These are phyloP conservation scores for Physaria fendleri DNA, from an alignment of 345 rosid species.

Conservation along the genomic window DNA sequence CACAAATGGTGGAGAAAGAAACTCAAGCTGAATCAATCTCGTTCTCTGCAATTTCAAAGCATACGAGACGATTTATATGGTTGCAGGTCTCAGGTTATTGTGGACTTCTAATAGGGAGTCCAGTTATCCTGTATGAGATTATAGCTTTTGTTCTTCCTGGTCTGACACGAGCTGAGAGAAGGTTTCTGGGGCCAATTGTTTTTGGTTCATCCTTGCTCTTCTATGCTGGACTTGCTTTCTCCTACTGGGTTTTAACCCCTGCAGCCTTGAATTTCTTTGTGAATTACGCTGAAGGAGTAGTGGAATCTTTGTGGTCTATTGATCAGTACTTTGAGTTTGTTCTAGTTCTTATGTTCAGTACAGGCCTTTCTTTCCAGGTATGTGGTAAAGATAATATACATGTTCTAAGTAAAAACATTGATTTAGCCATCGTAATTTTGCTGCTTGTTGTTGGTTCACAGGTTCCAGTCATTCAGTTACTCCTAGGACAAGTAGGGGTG, in stretches of 20 bases:
- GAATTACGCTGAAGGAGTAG: constrained; percentile 90
- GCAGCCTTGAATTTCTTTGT: constrained; percentile 97
- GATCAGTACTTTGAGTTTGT: constrained; percentile 98
- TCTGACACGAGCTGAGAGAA: constrained; percentile 80
- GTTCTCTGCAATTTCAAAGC: constrained; percentile 2
- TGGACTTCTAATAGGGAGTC: constrained; percentile 93
- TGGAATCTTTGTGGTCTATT: constrained; percentile 95
- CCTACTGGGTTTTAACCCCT: constrained; percentile 81
- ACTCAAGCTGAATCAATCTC: constrained; percentile 31
- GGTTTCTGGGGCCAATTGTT: constrained; percentile 88
- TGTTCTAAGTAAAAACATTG: neutral
- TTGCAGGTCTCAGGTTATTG: constrained; percentile 97
- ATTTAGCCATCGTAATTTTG: neutral
- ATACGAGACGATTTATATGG: neutral
- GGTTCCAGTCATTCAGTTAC: constrained; percentile 97
- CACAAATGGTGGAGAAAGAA: constrained; percentile 6
- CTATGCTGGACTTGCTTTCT: constrained; percentile 78
- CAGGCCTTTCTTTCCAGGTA: constrained; percentile 97
- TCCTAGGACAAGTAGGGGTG: constrained; percentile 83
- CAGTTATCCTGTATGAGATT: constrained; percentile 81
- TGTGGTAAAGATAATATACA: neutral
- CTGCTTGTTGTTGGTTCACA: constrained; percentile 20
- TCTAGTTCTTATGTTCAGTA: constrained; percentile 97
- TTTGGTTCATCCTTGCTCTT: constrained; percentile 88
- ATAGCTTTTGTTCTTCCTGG: constrained; percentile 98